phyloP scores from a whole-genome alignment of 768 basidiomycete species.

The Imleria badia region DNA sequence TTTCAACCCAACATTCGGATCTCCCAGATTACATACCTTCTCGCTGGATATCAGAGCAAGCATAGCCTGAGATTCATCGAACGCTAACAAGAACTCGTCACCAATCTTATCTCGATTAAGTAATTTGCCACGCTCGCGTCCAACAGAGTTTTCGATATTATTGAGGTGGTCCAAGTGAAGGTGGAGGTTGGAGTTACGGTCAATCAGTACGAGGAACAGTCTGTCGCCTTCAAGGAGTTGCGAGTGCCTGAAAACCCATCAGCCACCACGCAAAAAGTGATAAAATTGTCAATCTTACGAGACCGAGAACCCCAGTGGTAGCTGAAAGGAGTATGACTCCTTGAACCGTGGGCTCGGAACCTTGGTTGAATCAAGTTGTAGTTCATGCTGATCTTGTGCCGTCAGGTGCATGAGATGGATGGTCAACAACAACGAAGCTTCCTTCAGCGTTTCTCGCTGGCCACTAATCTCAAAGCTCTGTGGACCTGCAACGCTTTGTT shows the following conservation, averaged over 20 bases:
- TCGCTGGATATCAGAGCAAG: conserved; percentile 43
- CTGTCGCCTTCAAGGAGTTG: conserved; percentile 43
- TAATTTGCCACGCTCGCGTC: conserved; percentile 29
- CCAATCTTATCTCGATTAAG: conserved; percentile 49
- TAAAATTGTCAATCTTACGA: conserved; percentile 13
- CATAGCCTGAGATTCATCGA: conserved; percentile 51
- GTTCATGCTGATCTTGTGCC: conserved; percentile 29
- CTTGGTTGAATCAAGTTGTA: conserved; percentile 23
- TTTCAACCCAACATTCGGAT: not conserved
- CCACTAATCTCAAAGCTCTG: conserved; percentile 21
- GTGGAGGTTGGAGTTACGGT: conserved; percentile 30
- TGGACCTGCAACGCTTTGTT: conserved; percentile 9
- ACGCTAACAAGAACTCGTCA: conserved; percentile 44
- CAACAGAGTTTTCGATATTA: conserved; percentile 36
- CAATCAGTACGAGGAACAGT: conserved; percentile 41
- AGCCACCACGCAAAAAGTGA: not conserved
- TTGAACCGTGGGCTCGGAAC: conserved; percentile 28
- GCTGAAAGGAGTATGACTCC: conserved; percentile 24
- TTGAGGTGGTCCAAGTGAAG: conserved; percentile 39
- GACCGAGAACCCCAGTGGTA: conserved; percentile 24
- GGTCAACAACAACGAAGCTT: conserved; percentile 23
- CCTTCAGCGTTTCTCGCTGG: conserved; percentile 16
- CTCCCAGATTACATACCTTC: conserved; percentile 34
- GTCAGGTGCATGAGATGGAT: conserved; percentile 31
- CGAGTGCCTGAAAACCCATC: conserved; percentile 24